Evolutionary conservation across 352 stramenopile genomes (phyloP).

Genomic region (Phytophthora pini): DNA sequence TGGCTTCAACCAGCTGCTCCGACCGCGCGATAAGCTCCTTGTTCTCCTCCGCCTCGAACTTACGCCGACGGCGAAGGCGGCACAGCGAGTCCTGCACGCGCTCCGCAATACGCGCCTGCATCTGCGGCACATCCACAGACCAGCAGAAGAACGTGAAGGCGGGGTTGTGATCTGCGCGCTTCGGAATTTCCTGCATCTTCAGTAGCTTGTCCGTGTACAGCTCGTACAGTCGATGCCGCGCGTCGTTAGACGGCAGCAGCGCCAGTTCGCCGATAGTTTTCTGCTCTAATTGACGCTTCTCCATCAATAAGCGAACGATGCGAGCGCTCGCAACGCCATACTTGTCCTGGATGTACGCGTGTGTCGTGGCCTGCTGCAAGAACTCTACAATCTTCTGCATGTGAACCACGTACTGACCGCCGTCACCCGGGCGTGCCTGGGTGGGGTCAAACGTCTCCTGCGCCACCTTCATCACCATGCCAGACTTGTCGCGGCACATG

Average conservation of each 20-base stretch:
- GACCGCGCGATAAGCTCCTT: conserved; percentile 90
- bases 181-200: conserved; percentile 88
- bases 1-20: conserved; percentile 85
- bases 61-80: conserved; percentile 70
- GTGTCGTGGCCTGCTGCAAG: conserved; percentile 76
- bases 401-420: conserved; percentile 89
- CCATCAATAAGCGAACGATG: conserved; percentile 85
- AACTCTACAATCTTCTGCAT: conserved; percentile 91
- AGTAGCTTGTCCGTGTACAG: conserved; percentile 78
- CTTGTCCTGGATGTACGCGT: conserved; percentile 85
- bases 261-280: conserved; percentile 87
- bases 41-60: conserved; percentile 83
- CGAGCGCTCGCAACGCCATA: conserved; percentile 82
- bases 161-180: conserved; percentile 90
- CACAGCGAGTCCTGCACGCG: conserved; percentile 77
- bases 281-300: conserved; percentile 89
- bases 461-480: conserved; percentile 87
- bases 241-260: conserved; percentile 83
- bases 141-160: conserved; percentile 89
- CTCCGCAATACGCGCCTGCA: conserved; percentile 69
- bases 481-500: conserved; percentile 90
- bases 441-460: conserved; percentile 74
- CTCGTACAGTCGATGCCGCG: conserved; percentile 83
- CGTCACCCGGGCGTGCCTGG: conserved; percentile 66
- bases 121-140: conserved; percentile 76